A percentile compares a stretch with the other conserved stretches of the same genome.
Evolutionary conservation across 306 rosid genomes (phyloP).

Genomic region (Cucurbita ficifolia): DNA sequence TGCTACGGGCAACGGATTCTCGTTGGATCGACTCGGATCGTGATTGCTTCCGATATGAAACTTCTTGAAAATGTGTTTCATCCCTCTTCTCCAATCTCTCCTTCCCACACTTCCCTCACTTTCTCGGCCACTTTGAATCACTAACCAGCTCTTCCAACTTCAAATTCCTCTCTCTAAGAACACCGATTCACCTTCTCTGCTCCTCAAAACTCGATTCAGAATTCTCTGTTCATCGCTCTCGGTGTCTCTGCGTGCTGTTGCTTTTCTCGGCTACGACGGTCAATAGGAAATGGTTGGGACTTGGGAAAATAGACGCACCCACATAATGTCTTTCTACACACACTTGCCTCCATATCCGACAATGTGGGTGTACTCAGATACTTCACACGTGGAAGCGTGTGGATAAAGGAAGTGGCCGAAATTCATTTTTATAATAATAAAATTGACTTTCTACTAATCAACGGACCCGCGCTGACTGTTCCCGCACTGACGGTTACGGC

Average conservation of each 20-base stretch:
- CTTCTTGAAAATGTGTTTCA: constrained; percentile 99
- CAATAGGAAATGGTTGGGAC: not conserved
- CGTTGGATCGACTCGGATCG: constrained; percentile 66
- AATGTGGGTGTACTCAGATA: not conserved
- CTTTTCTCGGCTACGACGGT: not conserved
- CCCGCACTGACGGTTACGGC: not conserved
- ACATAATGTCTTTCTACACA: not conserved
- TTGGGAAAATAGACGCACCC: not conserved
- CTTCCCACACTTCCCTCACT: not conserved
- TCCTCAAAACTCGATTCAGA: not conserved
- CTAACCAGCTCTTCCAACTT: not conserved
- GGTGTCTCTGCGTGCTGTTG: not conserved
- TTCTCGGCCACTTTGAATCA: not conserved
- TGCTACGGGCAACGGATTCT: constrained; percentile 21
- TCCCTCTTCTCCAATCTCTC: constrained; percentile 12
- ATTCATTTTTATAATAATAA: not conserved
- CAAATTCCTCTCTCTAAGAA: not conserved
- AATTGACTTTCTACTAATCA: not conserved
- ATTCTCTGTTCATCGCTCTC: not conserved
- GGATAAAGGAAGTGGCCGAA: not conserved
- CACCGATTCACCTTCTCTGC: not conserved
- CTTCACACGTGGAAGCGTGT: not conserved
- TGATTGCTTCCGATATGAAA: constrained; percentile 77
- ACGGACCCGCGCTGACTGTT: not conserved
- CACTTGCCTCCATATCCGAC: not conserved